Conservation (phyloP, 768 basidiomycete species). For the Amanita thiersii region DNA sequence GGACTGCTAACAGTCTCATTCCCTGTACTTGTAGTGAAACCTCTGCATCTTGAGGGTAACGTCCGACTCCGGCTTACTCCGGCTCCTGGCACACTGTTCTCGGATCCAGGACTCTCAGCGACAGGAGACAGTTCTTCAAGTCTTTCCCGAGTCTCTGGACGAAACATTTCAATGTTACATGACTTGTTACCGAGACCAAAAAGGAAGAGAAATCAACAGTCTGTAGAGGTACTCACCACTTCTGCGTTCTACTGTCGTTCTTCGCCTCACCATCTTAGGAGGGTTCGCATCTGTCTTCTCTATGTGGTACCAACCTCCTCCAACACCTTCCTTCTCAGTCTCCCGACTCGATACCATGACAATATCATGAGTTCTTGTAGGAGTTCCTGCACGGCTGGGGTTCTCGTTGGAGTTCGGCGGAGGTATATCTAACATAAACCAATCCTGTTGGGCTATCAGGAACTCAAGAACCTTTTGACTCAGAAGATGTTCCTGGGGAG, state of each 20-base stretch:
- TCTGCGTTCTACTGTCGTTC: conserved; percentile 7
- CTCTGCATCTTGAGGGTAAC: conserved; percentile 5
- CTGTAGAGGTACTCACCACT: conserved; percentile 2
- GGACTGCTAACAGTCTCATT: neutral
- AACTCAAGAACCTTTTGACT: conserved; percentile 92
- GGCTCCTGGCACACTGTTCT: conserved; percentile 2
- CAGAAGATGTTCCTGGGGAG: conserved; percentile 76
- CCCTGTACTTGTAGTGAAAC: neutral
- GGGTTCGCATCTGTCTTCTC: neutral
- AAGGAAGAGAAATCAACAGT: neutral
- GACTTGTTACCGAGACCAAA: conserved; percentile 4
- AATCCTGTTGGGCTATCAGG: conserved; percentile 92
- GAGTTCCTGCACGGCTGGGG: conserved; percentile 1
- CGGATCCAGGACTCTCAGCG: conserved; percentile 4
- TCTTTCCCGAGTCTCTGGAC: conserved; percentile 6
- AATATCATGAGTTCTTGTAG: neutral
- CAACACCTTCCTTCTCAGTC: neutral
- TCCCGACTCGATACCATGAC: conserved; percentile 4
- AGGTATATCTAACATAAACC: conserved; percentile 86
- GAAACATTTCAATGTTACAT: conserved; percentile 5
- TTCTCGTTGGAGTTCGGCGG: conserved; percentile 39
- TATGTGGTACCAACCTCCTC: conserved; percentile 3
- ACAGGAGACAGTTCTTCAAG: conserved; percentile 6
- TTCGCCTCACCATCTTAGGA: conserved; percentile 2
- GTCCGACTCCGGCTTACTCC: conserved; percentile 7